Evolutionary conservation across 2,329 filamentous ascomycete genomes (phyloP).

Genomic region (Diaporthe australafricana): DNA sequence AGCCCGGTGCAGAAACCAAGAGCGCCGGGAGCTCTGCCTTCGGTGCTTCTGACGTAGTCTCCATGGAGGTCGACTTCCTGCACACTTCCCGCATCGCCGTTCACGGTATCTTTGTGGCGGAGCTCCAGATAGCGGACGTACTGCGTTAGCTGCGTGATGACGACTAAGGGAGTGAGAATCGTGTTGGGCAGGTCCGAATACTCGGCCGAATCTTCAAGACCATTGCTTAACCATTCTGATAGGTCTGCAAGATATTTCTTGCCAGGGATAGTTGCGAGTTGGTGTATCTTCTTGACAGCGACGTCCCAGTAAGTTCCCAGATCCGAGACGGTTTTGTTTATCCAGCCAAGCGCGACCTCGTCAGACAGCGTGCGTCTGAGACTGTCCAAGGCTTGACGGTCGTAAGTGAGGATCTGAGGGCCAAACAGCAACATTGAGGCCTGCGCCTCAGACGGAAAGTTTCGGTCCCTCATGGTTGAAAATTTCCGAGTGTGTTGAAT

Average conservation of each 20-base stretch:
- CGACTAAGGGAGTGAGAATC: neutral
- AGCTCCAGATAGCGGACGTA: neutral
- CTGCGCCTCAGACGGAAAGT: too few species aligned
- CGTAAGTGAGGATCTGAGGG: too few species aligned
- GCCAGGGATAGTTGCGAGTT: too few species aligned
- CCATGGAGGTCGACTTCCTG: neutral
- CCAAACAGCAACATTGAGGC: too few species aligned
- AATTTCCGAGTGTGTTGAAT: too few species aligned
- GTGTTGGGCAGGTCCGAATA: neutral
- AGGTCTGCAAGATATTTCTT: neutral
- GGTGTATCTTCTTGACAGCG: too few species aligned
- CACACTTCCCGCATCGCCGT: neutral
- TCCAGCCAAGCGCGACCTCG: too few species aligned
- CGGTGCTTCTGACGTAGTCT: neutral
- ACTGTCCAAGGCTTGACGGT: too few species aligned
- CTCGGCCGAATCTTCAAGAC: neutral
- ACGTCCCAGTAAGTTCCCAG: too few species aligned
- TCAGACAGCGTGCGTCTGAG: too few species aligned
- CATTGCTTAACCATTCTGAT: neutral
- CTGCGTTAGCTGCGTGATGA: neutral
- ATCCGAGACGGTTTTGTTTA: too few species aligned
- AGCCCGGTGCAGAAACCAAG: conserved; percentile 54
- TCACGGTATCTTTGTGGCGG: neutral
- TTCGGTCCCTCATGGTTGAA: too few species aligned
- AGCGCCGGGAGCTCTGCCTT: neutral